Evolutionary conservation across 495 filamentous ascomycete genomes (phyloP), one percentile per base, ranked within the genome.

Genomic region (Xylaria bambusicola): DNA sequence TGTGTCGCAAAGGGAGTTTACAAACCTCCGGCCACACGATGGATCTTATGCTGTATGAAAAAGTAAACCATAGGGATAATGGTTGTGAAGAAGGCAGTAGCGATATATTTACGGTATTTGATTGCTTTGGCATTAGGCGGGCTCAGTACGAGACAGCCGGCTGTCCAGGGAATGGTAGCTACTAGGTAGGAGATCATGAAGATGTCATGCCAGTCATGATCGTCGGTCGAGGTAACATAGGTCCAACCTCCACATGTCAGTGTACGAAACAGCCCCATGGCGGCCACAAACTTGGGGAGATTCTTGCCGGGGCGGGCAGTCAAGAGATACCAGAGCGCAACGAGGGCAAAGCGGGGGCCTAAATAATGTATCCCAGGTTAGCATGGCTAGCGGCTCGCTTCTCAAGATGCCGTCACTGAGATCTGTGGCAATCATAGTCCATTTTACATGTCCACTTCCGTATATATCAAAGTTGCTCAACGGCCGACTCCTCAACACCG

Each of bases 111-210:
- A 52, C 95, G 82, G 69, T 95, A 97, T 73, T 90, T 92, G 62
- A 97, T 82, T 3, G 95, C 91, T 49, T 77, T 83, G 24, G 85
- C 79, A 70, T 98, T 97, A 62, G 87, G 86, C 4, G 94, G 93
- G 70, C 92, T 97, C 36, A 98, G 77, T 12, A 87, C 87, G 46
- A 98, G 82, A 71, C 93, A 97, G 46, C 95, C 95, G 29, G 90
- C 64, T 1, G 93, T 98, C 95, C 95, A 99, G 5, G 95, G 95
- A 56, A 99, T 78, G 0, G 95, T 98, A 13, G 92, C 88, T 45
- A 98, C 86, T 48, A 99, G 75, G 71, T 99, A 99, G 26, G 91
- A 96, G 65, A 99, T 96, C 95, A 99, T 99, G 75, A 98, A 93
- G 53, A 97, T 94, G 72, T 99, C 95, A 69, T 99, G 95, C 92